Base-by-base conservation (phyloP, 1,284 basidiomycete species). In the Vanrija pseudolonga region DNA sequence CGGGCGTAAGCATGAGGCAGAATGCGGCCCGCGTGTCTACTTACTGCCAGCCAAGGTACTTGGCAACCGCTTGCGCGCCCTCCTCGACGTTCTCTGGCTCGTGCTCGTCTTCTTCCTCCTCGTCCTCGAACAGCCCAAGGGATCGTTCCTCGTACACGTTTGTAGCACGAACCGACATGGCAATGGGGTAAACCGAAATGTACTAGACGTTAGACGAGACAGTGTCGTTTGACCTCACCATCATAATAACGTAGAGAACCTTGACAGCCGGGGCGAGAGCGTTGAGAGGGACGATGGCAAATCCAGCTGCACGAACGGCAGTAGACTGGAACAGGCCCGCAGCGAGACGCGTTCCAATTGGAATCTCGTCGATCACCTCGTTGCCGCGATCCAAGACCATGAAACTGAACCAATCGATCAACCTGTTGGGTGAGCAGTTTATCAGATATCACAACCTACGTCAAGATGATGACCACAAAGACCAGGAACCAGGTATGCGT, bases 111-210 rank as follows among this genome's bases (percentile, higher is more conserved):
- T 83, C 77, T 0, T 81, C 77, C 7, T 80, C 79, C 0, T 79
- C 76, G 0, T 79, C 77, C 8, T 82, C 77, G 66, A 85, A 93
- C 36, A 94, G 77, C 1, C 90, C 90, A 14, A 92, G 79, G 0
- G 88, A 88, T 56, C 83, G 84, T 66, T 97, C 93, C 72, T 98
- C 95, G 73, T 97, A 98, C 1, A 98, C 95, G 73, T 98, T 98
- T 19, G 95, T 97, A n/a, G 89, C 85, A n/a, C 94, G 88, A 11
- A 98, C 90, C 63, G 86, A 87, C 51, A 84, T 70, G 18, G 82
- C 82, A 41, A 83, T 78, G 12, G 81, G 81, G 60, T 80, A 81
- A 77, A 69, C 62, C 23, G 64, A 61, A 32, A 79, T 74, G 61
- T 80, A 80, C 77, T 84, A 72, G 43, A 69, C 26, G 56, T 58